Conservation (phyloP, 2,329 filamentous ascomycete genomes). For the Aspergillus bombycis region DNA sequence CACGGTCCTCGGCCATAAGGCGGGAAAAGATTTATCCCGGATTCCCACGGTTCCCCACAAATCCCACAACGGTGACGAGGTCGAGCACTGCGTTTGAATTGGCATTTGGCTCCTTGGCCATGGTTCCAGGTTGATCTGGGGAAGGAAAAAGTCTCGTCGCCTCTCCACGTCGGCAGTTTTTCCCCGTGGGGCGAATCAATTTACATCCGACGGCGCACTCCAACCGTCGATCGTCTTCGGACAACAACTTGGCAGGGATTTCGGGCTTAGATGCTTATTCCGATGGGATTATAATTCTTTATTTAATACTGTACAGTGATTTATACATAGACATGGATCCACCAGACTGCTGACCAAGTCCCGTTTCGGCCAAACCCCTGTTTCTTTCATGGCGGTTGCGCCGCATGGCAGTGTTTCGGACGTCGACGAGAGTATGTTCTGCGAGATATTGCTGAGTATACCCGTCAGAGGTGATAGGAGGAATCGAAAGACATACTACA, state of each 20-base stretch:
- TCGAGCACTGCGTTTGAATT: too few relatives aligned
- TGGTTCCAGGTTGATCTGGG: too few relatives aligned
- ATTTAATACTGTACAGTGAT: neutral
- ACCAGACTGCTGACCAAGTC: neutral
- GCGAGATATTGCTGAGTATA: too few relatives aligned
- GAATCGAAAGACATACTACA: constrained; percentile 18
- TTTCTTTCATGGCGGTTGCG: neutral
- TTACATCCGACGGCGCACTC: neutral
- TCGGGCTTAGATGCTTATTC: neutral
- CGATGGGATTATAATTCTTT: neutral
- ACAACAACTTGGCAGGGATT: too few relatives aligned
- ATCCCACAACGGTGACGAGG: constrained; percentile 14
- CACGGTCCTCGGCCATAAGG: constrained; percentile 4
- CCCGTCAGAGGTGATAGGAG: neutral
- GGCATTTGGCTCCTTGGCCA: too few relatives aligned
- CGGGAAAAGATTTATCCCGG: constrained; percentile 20
- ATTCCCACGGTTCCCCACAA: constrained; percentile 16
- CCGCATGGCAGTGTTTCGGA: neutral
- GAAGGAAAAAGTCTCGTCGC: neutral
- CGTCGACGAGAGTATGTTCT: neutral
- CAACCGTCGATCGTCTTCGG: too few relatives aligned
- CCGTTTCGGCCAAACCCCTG: neutral
- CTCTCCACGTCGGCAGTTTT: constrained; percentile 15
- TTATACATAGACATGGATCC: neutral
- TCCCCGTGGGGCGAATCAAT: constrained; percentile 17